Evolutionary conservation across 2,329 filamentous ascomycete genomes (phyloP).

Genomic region (Nemania bipapillata): DNA sequence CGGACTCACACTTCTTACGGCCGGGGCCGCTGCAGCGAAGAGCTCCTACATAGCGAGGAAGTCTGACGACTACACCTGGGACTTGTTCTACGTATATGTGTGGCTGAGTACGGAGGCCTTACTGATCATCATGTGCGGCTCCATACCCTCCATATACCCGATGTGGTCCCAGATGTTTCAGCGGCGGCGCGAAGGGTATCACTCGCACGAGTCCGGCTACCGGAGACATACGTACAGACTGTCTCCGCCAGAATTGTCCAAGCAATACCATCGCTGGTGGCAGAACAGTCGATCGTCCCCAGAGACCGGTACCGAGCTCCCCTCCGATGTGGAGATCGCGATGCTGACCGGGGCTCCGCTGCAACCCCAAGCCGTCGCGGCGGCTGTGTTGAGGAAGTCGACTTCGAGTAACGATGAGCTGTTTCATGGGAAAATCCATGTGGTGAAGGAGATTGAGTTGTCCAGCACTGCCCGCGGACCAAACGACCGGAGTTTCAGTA

Average conservation of each 20-base stretch:
- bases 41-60: constrained; percentile 14
- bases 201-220: constrained; percentile 16
- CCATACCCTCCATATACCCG: constrained; percentile 29
- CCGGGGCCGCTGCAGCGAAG: constrained; percentile 22
- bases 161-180: constrained; percentile 4
- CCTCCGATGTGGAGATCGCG: constrained; percentile 26
- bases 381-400: constrained; percentile 26
- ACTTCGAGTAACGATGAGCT: constrained; percentile 18
- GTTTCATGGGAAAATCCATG: constrained; percentile 29
- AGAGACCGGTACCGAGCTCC: constrained; percentile 9
- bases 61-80: constrained; percentile 13
- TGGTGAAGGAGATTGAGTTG: constrained; percentile 32
- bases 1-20: constrained; percentile 33
- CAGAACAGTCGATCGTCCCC: constrained; percentile 4
- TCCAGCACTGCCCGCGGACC: constrained; percentile 4
- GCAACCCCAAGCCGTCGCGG: constrained; percentile 25
- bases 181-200: constrained; percentile 1
- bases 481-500: constrained; percentile 13
- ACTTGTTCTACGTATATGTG: constrained; percentile 6
- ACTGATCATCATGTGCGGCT: constrained; percentile 32
- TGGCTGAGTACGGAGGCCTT: constrained; percentile 25
- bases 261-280: constrained; percentile 11
- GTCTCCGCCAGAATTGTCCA: constrained; percentile 1
- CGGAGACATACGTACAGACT: constrained; percentile 15
- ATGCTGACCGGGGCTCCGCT: constrained; percentile 27